Conservation (phyloP, 441 rosid species). For the Gossypium gossypioides region DNA sequence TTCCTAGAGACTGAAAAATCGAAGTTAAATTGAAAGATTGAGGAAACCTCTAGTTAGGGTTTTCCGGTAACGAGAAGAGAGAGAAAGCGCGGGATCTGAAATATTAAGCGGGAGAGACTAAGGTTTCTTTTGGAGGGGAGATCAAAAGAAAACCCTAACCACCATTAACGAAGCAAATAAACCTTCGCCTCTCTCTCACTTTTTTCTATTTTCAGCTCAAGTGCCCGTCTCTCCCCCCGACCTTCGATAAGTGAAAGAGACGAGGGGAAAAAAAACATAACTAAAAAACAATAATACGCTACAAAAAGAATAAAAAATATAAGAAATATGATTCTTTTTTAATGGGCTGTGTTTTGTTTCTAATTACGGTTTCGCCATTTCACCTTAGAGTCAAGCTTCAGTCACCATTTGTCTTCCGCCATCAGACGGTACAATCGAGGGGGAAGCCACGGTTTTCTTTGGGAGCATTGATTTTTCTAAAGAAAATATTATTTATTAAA, state of each 20-base stretch:
- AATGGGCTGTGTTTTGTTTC: too few species aligned
- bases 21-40: slow-evolving; percentile 8
- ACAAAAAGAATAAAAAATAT: neutral
- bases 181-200: slow-evolving; percentile 25
- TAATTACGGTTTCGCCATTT: too few species aligned
- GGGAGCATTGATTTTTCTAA: too few species aligned
- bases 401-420: too few species aligned
- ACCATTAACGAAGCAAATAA: slow-evolving; percentile 32
- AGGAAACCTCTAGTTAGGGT: slow-evolving; percentile 47
- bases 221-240: slow-evolving; percentile 26
- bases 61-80: slow-evolving; percentile 25
- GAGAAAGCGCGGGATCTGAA: slow-evolving; percentile 13
- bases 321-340: neutral
- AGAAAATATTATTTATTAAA: too few species aligned
- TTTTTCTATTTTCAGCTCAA: slow-evolving; percentile 26
- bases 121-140: slow-evolving; percentile 16
- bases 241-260: slow-evolving; percentile 33
- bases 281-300: neutral
- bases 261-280: slow-evolving; percentile 3
- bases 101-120: slow-evolving; percentile 27
- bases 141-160: slow-evolving; percentile 56
- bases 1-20: slow-evolving; percentile 9
- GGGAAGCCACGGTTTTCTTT: too few species aligned
- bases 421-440: too few species aligned
- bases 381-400: too few species aligned